These are phyloP conservation scores for Coniella vitis DNA, from an alignment of 2,329 filamentous ascomycete genomes.

Conservation along the genomic window DNA sequence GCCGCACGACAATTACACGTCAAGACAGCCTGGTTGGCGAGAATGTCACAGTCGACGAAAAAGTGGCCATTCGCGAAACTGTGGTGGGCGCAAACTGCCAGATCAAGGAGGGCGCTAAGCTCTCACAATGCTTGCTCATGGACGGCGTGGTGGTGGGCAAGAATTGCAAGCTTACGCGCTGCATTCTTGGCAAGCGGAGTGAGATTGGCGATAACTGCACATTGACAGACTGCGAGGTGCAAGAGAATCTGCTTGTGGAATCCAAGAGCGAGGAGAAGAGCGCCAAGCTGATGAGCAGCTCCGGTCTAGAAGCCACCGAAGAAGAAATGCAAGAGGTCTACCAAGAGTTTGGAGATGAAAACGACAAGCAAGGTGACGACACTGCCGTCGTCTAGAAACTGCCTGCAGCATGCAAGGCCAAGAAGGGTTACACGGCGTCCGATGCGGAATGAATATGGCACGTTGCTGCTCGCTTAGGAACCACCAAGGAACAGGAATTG, in stretches of 20 bases:
- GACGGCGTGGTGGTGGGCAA: slow-evolving; percentile 82
- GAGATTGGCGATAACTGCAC: slow-evolving; percentile 75
- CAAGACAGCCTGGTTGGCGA: slow-evolving; percentile 78
- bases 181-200: slow-evolving; percentile 74
- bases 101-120: slow-evolving; percentile 76
- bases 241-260: slow-evolving; percentile 81
- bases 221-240: slow-evolving; percentile 87
- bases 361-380: slow-evolving; percentile 4
- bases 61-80: slow-evolving; percentile 84
- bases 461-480: no score
- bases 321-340: slow-evolving; percentile 52
- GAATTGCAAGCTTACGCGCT: slow-evolving; percentile 77
- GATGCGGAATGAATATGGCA: no score
- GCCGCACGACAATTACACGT: slow-evolving; percentile 73
- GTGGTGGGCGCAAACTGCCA: slow-evolving; percentile 84
- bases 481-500: no score
- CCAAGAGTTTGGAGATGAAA: slow-evolving; percentile 25
- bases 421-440: no score
- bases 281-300: slow-evolving; percentile 61
- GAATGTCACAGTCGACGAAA: slow-evolving; percentile 84
- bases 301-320: slow-evolving; percentile 57
- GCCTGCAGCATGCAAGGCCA: no score
- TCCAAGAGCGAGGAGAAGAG: slow-evolving; percentile 65
- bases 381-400: slow-evolving; percentile 3
- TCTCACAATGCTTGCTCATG: slow-evolving; percentile 88